Base-by-base conservation (phyloP, 805 yeast genomes). In the Grigorovia jiainica region DNA sequence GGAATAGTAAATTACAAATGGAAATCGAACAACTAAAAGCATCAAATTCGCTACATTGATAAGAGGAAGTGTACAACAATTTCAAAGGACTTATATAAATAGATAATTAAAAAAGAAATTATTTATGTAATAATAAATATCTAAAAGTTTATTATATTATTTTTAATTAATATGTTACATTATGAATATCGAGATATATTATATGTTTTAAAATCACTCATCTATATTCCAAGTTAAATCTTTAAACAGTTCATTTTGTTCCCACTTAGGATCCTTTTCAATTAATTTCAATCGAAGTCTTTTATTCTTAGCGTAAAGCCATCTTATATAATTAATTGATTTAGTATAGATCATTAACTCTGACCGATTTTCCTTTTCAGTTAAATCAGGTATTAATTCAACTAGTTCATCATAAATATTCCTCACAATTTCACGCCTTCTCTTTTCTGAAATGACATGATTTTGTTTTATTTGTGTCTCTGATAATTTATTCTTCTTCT, bases 381-480 rank as follows among this genome's bases (percentile, higher is more conserved):
- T 68, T 34, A 89, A 65, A 7, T 74, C 78, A 0, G 97, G 97
- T 1, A 92, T 87, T 7, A 85, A 59, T 1, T 72, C 68, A 0
- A 87, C 89, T 18, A 89, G 68, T 42, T 72, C 73, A 52, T 84
- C 94, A 54, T 86, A 89, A 8, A 87, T 89, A 8, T 79, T 74
- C 36, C 97, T 68, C 18, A 90, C 86, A 34, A 89, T 86, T 49
- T 80, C 86, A 47, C 97, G 69, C 52, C 97, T 70, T 54, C 82
- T 83, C 58, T 87, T 89, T 57, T 89, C 97, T 0, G 89, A 80
- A 5, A 84, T 84, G 7, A 85, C 82, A 54, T 84, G 95, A 50
- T 81, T 84, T 5, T 79, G 80, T 78, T 60, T 51, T 47, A 58
- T 62, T 43, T 66, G 63, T 31, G 60, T 66, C 2, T 61, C 62